A percentile compares a stretch with the other conserved stretches of the same genome.
Evolutionary conservation across 805 yeast genomes (phyloP).

Genomic region (Brettanomyces nanus): DNA sequence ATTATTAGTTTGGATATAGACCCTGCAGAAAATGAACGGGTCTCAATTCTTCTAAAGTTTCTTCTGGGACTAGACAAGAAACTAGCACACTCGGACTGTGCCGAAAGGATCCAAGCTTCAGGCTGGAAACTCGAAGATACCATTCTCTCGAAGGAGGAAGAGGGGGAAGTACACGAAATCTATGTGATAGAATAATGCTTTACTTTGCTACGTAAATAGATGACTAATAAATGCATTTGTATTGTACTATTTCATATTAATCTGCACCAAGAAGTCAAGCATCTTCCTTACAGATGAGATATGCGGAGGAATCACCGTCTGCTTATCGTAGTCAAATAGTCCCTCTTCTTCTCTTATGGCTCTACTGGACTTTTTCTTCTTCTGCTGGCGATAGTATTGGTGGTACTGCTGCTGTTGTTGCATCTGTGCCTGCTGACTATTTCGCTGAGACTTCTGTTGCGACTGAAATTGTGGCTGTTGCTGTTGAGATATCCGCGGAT

Average conservation of each 20-base stretch:
- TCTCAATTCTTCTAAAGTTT: background rate
- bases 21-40: background rate
- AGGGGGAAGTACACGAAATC: too few species aligned
- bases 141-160: too few species aligned
- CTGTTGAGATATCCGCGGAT: too few species aligned
- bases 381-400: conserved; percentile 12
- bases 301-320: conserved; percentile 62
- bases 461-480: conserved; percentile 5
- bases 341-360: conserved; percentile 5
- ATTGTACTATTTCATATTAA: conserved; percentile 33
- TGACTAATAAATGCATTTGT: background rate
- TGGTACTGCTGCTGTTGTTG: conserved; percentile 8
- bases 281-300: conserved; percentile 58
- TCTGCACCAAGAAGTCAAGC: conserved; percentile 50
- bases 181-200: too few species aligned
- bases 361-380: conserved; percentile 5
- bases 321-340: conserved; percentile 7
- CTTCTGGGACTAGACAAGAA: too few species aligned
- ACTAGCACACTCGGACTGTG: too few species aligned
- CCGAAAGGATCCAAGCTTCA: too few species aligned
- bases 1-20: background rate
- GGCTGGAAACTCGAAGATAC: too few species aligned
- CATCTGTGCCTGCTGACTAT: conserved; percentile 5
- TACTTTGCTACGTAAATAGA: too few species aligned
- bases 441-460: conserved; percentile 5